Percentiles rank a stretch among this genome's conserved stretches.
phyloP scores from a whole-genome alignment of 306 rosid genomes.

The Cucumis hystrix region DNA sequence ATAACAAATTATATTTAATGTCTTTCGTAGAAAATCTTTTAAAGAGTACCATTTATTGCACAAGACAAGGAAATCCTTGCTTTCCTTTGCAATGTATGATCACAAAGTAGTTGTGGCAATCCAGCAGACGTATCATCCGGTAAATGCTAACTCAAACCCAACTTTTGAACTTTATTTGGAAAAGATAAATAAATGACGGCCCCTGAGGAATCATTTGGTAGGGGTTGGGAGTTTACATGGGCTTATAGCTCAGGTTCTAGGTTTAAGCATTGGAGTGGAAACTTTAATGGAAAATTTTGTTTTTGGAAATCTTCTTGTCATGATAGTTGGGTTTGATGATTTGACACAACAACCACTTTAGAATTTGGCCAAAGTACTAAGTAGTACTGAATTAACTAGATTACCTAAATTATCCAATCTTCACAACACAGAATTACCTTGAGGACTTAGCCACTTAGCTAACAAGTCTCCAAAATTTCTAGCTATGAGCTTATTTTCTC shows the following conservation, averaged over 20 bases:
- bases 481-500: not conserved
- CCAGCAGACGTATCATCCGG: not conserved
- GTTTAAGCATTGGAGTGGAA: not conserved
- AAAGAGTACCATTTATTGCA: not conserved
- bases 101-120: not conserved
- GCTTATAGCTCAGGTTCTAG: not conserved
- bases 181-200: not conserved
- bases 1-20: not conserved
- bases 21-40: not conserved
- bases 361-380: not conserved
- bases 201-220: not conserved
- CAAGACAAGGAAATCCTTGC: not conserved
- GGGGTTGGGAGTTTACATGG: not conserved
- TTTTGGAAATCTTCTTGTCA: not conserved
- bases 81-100: not conserved
- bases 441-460: not conserved
- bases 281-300: not conserved
- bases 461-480: not conserved
- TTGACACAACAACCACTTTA: not conserved
- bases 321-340: not conserved
- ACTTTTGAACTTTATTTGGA: not conserved
- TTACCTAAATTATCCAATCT: not conserved
- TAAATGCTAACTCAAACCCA: not conserved
- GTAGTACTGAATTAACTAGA: not conserved
- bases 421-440: not conserved